These are phyloP conservation scores for Cercospora beticola DNA, from an alignment of 2,329 filamentous ascomycete genomes.

Conservation along the genomic window DNA sequence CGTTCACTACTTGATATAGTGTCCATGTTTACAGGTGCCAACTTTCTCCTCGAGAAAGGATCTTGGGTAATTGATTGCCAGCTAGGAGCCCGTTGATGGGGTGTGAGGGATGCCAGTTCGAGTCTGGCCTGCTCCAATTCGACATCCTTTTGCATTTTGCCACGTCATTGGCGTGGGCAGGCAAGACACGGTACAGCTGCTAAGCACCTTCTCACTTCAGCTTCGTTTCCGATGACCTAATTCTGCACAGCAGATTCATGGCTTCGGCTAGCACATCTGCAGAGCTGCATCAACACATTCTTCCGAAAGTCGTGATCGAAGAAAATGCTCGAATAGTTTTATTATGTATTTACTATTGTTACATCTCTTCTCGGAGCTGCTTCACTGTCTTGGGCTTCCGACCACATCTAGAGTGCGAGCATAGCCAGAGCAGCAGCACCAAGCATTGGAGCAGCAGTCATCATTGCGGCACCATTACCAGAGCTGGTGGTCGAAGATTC, in stretches of 20 bases:
- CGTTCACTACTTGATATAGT: too few relatives aligned
- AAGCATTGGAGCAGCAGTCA: conserved; percentile 3
- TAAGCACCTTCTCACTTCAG: neutral
- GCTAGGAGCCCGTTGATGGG: too few relatives aligned
- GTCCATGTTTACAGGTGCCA: too few relatives aligned
- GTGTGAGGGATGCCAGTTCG: neutral
- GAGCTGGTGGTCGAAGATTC: neutral
- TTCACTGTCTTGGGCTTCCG: neutral
- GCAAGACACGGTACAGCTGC: neutral
- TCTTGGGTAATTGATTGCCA: too few relatives aligned
- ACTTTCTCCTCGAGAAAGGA: too few relatives aligned
- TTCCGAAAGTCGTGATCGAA: neutral
- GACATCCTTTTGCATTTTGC: neutral
- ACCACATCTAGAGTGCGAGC: neutral
- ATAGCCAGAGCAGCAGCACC: neutral
- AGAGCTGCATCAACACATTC: neutral
- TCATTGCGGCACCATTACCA: neutral
- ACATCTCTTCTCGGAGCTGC: neutral
- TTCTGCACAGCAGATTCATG: neutral
- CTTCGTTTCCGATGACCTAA: neutral
- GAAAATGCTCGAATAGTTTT: neutral
- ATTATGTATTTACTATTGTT: neutral
- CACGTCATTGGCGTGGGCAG: neutral
- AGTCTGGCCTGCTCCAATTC: neutral
- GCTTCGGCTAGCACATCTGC: neutral